Base-by-base conservation (phyloP, 2,329 filamentous ascomycete genomes). In the Cordyceps tenuipes region DNA sequence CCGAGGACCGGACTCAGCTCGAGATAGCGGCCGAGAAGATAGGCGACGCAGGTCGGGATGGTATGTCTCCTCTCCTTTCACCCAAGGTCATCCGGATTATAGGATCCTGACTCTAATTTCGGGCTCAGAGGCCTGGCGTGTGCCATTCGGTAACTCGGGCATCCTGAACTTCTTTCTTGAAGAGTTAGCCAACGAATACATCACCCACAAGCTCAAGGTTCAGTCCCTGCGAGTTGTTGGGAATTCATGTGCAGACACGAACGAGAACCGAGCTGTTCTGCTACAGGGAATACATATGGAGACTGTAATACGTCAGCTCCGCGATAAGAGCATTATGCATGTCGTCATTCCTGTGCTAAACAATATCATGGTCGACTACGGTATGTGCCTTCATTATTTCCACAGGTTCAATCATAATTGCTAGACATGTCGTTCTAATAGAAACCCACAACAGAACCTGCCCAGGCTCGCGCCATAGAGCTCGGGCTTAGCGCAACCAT, bases 351-450 rank as follows among this genome's bases (percentile, higher is more conserved):
- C 83, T 0, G 84, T 86, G 8, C 70, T 87, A 4, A 85, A 81
- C 69, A 87, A 87, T 66, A 76, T 85, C 52, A 78, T 83, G 59
- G 77, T 86, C 15, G 84, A 87, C 67, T 86, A 85, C 67, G 82
- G 83, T 86, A 68, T 71, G 76, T 19, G 31, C n/a, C 3, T 50
- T 1, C 26, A 36, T 29, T n/a, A 8, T 15, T 19, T n/a, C 6
- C 2, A 9, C 17, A 5, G 23, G 2, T 39, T 9, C 1, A 23
- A 19, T 13, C 13, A 6, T 5, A 29, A 36, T 15, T 19, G 26
- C 26, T 9, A 43, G 15, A 19, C 12, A 39, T 58, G 13, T 4
- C 2, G 7, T 43, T 31, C 55, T 58, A 23, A 58, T 12, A 10
- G 13, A 43, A 12, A 1, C 8, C 31, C 26, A 63, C 2, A 19